These are phyloP conservation scores for Rhodotorula sphaerocarpa DNA, from an alignment of 768 basidiomycete species.

Conservation along the genomic window DNA sequence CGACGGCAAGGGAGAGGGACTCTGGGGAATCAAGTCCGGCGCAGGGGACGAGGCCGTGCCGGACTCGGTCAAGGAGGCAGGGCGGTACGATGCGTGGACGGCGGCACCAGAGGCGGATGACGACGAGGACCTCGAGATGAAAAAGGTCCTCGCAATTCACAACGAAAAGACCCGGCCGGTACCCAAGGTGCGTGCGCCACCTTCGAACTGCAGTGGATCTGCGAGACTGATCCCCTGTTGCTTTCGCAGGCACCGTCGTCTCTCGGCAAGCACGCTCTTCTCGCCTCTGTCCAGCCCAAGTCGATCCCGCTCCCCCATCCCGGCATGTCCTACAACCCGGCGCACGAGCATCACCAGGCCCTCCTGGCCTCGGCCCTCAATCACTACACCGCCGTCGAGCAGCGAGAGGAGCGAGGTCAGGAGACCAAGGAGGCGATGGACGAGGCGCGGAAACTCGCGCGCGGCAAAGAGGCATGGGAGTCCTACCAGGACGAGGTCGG, in stretches of 20 bases:
- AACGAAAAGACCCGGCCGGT: neutral
- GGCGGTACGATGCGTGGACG: constrained; percentile 36
- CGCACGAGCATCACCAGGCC: constrained; percentile 34
- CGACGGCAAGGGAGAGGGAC: constrained; percentile 33
- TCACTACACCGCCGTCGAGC: constrained; percentile 27
- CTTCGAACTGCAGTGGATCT: neutral
- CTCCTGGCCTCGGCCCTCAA: constrained; percentile 27
- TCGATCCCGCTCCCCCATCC: constrained; percentile 36
- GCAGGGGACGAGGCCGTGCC: constrained; percentile 3
- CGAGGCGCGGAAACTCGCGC: neutral
- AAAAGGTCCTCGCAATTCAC: neutral
- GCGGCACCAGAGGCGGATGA: constrained; percentile 1
- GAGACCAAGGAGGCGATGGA: constrained; percentile 27
- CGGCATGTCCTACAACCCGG: constrained; percentile 38
- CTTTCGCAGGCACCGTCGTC: constrained; percentile 27
- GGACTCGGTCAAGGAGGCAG: constrained; percentile 17
- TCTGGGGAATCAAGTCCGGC: constrained; percentile 33
- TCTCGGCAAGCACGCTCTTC: constrained; percentile 25
- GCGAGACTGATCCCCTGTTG: accelerated
- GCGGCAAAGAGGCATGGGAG: constrained; percentile 25
- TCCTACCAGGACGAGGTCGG: constrained; percentile 37
- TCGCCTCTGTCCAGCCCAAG: constrained; percentile 8
- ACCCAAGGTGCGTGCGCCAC: constrained; percentile 19
- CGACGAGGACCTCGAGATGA: constrained; percentile 16
- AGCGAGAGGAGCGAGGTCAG: constrained; percentile 28